phyloP scores from a whole-genome alignment of 371 early-diverging fungal species.

The Synchytrium microbalum region DNA sequence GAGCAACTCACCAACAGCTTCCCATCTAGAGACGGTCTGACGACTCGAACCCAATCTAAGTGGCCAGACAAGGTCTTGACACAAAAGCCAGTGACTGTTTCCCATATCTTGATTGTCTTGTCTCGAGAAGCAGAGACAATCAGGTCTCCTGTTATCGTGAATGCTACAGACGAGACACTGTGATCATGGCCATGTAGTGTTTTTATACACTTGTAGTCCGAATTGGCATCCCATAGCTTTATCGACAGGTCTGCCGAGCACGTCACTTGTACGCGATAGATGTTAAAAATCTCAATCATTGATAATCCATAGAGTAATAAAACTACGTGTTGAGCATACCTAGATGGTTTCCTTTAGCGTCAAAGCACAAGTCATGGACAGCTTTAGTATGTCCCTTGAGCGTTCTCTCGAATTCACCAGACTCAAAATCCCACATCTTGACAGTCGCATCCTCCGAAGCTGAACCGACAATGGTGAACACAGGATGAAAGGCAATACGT shows the following conservation, averaged over 20 bases:
- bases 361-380: slow-evolving; percentile 15
- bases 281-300: too few relatives aligned
- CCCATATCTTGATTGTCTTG: slow-evolving; percentile 1
- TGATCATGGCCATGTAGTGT: slow-evolving; percentile 52
- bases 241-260: slow-evolving; percentile 82
- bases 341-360: slow-evolving; percentile 63
- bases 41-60: slow-evolving; percentile 78
- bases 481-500: slow-evolving; percentile 79
- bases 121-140: slow-evolving; percentile 1
- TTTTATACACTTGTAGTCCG: slow-evolving; percentile 59
- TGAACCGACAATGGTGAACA: slow-evolving; percentile 72
- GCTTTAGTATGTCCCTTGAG: slow-evolving; percentile 45
- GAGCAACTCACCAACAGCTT: slow-evolving; percentile 63
- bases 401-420: slow-evolving; percentile 65
- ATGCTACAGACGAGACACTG: not conserved
- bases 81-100: slow-evolving; percentile 36
- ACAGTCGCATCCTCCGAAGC: slow-evolving; percentile 92
- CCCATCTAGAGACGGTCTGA: slow-evolving; percentile 63
- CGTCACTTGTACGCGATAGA: slow-evolving; percentile 62
- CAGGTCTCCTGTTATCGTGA: slow-evolving; percentile 38
- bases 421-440: slow-evolving; percentile 86
- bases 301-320: too few relatives aligned
- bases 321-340: slow-evolving; percentile 22
- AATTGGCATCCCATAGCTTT: slow-evolving; percentile 85
- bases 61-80: slow-evolving; percentile 70